These are phyloP conservation scores for Colletotrichum coccodes DNA, from an alignment of 2,329 filamentous ascomycete genomes.

Conservation along the genomic window DNA sequence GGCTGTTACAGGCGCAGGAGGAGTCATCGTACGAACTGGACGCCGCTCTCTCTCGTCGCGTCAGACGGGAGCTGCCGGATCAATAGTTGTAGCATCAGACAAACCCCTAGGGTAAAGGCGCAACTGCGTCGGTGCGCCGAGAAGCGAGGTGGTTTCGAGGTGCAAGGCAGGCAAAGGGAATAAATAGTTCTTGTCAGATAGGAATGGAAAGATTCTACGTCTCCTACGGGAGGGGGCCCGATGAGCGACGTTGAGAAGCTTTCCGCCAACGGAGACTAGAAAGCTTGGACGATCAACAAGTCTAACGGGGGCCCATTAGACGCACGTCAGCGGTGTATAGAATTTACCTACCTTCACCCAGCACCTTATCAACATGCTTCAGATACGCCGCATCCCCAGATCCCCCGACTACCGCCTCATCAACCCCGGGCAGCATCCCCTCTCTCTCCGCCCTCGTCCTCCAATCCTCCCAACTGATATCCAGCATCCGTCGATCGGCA, in stretches of 20 bases:
- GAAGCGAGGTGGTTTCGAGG: neutral
- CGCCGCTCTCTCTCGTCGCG: neutral
- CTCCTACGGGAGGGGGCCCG: neutral
- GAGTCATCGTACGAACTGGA: neutral
- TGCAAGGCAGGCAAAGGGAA: neutral
- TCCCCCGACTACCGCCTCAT: neutral
- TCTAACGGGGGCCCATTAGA: neutral
- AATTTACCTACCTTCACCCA: neutral
- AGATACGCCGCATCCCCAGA: neutral
- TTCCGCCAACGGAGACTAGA: neutral
- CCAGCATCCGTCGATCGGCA: slow-evolving; percentile 10
- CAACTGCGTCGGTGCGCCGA: neutral
- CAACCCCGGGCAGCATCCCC: neutral
- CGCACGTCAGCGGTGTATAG: too few species aligned
- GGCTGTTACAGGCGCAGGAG: neutral
- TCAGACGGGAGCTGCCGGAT: neutral
- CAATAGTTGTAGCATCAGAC: neutral
- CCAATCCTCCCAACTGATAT: slow-evolving; percentile 22
- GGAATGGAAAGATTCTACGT: neutral
- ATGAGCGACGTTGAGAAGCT: neutral
- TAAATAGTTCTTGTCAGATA: neutral
- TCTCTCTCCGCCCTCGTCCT: slow-evolving; percentile 3
- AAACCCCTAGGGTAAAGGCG: neutral
- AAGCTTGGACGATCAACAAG: neutral
- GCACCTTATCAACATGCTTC: slow-evolving; percentile 11